Evolutionary conservation across 805 yeast species (phyloP), one percentile per base, ranked within the genome.

Genomic region (Scheffersomyces ergatensis): DNA sequence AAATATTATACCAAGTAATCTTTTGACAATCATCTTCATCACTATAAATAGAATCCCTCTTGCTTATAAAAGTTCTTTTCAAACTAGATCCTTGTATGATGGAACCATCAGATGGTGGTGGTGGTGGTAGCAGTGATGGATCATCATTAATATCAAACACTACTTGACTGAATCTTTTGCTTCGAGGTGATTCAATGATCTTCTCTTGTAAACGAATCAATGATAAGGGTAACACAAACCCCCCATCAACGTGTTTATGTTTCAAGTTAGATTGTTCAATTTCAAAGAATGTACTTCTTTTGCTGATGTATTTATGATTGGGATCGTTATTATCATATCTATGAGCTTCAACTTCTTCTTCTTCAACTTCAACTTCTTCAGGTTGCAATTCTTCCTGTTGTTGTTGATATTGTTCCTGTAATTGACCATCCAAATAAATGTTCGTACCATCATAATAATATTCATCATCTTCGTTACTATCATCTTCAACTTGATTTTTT

Each of bases 1-100:
- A 71, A 0, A 76, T 67, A 41, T 70, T 76, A 46, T 54, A 68
- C 82, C 82, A 77, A 0, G 80, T 76, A 9, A 77, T 67, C 3
- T 70, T 70, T 20, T 66, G 73, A 56, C 82, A 77, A 20, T 62
- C 62, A 16, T 50, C 51, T 2, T 56, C 56, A 18, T 42, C 37
- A 30, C 55, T 50, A 38, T 48, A 51, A 9, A 53, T 47, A 2
- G 40, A 34, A 34, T 34, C 37, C 15, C 37, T 15, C 23, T 34
- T 34, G 15, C 13, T 6, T n/a, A n/a, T n/a, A 15, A 29, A 29
- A 5, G 18, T 15, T 15, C 32, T n/a, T 12, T 29, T 29, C 15
- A 29, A 29, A 29, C 18, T 15, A 5, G 32, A 29, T 5, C 32
- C 18, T 14, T 29, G 32, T n/a, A n/a, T n/a, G n/a, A n/a, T n/a